A percentile compares a stretch with the other conserved stretches of the same genome.
These are phyloP conservation scores for Verbena officinalis DNA, from an alignment of 257 asterid genomes.

Conservation along the genomic window DNA sequence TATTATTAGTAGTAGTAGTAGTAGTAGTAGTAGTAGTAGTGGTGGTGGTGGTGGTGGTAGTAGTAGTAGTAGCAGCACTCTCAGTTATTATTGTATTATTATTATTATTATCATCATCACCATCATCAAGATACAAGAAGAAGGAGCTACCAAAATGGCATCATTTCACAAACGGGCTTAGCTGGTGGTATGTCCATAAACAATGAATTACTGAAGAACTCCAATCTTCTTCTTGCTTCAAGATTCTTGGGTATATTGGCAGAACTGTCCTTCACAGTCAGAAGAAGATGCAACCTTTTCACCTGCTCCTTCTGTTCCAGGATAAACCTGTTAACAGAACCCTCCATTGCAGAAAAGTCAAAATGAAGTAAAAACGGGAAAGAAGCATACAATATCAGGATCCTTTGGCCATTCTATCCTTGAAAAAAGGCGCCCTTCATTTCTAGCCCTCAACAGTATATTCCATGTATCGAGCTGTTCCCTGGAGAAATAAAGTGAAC, in stretches of 20 bases:
- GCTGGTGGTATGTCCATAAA: slow-evolving; percentile 97
- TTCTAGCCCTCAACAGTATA: slow-evolving; percentile 87
- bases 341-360: background rate
- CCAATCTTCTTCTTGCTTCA: slow-evolving; percentile 93
- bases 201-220: slow-evolving; percentile 87
- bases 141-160: slow-evolving; percentile 80
- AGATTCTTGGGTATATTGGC: slow-evolving; percentile 96
- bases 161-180: slow-evolving; percentile 88
- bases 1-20: no score
- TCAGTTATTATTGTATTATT: no score
- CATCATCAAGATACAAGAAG: background rate
- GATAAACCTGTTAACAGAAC: slow-evolving; percentile 15
- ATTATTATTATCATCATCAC: no score
- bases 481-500: slow-evolving; percentile 45
- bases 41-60: no score
- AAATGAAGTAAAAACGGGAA: slow-evolving; percentile 10
- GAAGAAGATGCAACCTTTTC: slow-evolving; percentile 92
- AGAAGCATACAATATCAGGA: slow-evolving; percentile 69
- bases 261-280: slow-evolving; percentile 92
- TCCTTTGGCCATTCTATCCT: slow-evolving; percentile 95
- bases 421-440: slow-evolving; percentile 92
- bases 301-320: slow-evolving; percentile 87
- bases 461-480: slow-evolving; percentile 98
- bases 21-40: no score
- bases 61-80: background rate